Base-by-base conservation (phyloP, 495 filamentous ascomycete genomes). In the Lichenothelia convexa region DNA sequence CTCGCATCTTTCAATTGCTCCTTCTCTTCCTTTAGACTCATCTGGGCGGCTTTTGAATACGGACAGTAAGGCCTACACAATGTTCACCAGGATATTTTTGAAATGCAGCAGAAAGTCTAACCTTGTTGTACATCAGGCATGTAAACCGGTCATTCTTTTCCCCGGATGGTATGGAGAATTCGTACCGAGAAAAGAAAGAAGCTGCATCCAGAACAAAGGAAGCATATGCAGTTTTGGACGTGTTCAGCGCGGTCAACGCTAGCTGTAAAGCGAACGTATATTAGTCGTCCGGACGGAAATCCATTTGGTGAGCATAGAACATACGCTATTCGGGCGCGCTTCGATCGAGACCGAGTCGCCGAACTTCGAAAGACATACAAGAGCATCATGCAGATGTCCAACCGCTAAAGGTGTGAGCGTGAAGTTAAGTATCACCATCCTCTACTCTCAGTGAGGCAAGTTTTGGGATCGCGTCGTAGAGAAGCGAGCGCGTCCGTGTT, bases 321-420 rank as follows among this genome's bases (percentile, higher is more conserved):
- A 30, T 64, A 89, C 79, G 53, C 72, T 65, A 46, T 83, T 71
- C 30, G 67, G 65, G 44, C 72, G 70, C 5, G 85, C 85, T 57
- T 95, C 89, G 26, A 97, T 63, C 19, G 75, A 78, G 7, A 95
- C 79, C 30, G 71, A 74, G 43, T 97, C 89, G 51, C 78, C 82
- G 64, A 95, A 95, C 60, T 89, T 95, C 32, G 73, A 67, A 19
- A 97, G 69, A 54, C 89, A 94, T 34, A 71, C 57, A n/a, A 97
- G 65, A 7, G 71, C 66, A 54, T 94, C 83, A 47, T 94, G 82
- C 13, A 97, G 56, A 37, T 68, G 69, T 19, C 68, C 60, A 16
- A 87, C 64, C 6, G 78, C 78, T 35, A 78, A 68, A 21, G 85
- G 81, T 31, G 63, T 70, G 23, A 97, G 60, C 0, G 81, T 80